Conservation (phyloP, 305 asterid species). For the Salvia sclarea region DNA sequence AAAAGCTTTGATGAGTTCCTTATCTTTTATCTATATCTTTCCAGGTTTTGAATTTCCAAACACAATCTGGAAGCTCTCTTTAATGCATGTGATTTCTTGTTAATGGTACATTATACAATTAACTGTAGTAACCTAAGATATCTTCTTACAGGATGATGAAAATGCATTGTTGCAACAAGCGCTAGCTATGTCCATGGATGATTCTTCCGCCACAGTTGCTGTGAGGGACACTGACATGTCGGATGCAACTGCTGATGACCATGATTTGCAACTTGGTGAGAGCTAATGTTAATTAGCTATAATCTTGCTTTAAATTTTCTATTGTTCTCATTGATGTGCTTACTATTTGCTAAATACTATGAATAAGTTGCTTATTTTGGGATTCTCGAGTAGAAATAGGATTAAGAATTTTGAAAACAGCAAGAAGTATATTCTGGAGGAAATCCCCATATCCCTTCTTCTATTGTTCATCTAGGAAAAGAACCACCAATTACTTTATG, state of each 20-base stretch:
- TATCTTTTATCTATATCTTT: neutral
- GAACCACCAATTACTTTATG: neutral
- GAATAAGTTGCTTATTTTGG: neutral
- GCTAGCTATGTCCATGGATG: constrained; percentile 95
- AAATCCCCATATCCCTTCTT: neutral
- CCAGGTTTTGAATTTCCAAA: constrained; percentile 11
- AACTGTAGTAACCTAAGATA: constrained; percentile 20
- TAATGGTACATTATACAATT: neutral
- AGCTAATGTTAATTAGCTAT: constrained; percentile 23
- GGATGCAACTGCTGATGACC: constrained; percentile 89
- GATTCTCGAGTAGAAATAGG: neutral
- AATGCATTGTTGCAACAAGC: constrained; percentile 91
- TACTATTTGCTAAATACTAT: constrained; percentile 10
- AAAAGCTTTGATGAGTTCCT: neutral
- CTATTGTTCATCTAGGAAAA: constrained; percentile 2
- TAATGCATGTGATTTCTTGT: constrained; percentile 19
- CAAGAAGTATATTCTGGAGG: neutral
- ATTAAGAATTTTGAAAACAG: neutral
- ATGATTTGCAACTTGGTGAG: constrained; percentile 86
- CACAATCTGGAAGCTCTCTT: constrained; percentile 10
- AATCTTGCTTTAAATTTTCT: neutral
- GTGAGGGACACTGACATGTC: constrained; percentile 86
- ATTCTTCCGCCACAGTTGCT: constrained; percentile 59
- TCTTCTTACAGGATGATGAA: constrained; percentile 77
- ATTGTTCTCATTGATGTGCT: neutral